Conservation (phyloP, 2,329 filamentous ascomycete genomes). For the Penicillium sp. region DNA sequence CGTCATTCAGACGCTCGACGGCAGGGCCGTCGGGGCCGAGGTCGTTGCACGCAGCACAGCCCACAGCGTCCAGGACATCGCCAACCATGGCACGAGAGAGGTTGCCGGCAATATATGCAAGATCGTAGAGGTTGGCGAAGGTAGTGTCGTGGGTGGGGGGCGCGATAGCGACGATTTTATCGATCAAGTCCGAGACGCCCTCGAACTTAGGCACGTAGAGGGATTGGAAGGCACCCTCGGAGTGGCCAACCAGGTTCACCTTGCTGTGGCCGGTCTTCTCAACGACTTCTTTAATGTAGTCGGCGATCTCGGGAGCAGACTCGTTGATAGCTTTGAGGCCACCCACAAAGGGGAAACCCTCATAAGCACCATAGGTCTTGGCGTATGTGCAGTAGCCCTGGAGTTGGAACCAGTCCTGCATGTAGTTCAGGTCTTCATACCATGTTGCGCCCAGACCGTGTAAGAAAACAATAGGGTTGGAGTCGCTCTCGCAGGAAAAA, state of each 20-base stretch:
- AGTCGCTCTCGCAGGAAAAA: constrained; percentile 32
- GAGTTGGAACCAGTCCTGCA: constrained; percentile 37
- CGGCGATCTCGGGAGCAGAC: constrained; percentile 42
- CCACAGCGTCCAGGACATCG: constrained; percentile 27
- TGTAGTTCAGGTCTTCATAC: constrained; percentile 39
- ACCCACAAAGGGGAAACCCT: constrained; percentile 38
- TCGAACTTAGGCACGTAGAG: constrained; percentile 44
- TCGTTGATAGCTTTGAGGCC: constrained; percentile 39
- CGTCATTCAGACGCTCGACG: constrained; percentile 33
- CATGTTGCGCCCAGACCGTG: constrained; percentile 40
- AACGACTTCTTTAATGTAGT: constrained; percentile 39
- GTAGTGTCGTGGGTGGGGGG: constrained; percentile 37
- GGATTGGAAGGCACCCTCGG: constrained; percentile 45
- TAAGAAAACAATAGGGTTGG: constrained; percentile 37
- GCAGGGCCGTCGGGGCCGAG: constrained; percentile 31
- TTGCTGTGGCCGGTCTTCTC: constrained; percentile 38
- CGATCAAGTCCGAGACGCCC: constrained; percentile 28
- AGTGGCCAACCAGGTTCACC: constrained; percentile 46
- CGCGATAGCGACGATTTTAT: constrained; percentile 38
- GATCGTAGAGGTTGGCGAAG: constrained; percentile 31
- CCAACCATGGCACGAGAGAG: constrained; percentile 22
- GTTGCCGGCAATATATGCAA: constrained; percentile 31
- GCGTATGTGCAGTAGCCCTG: constrained; percentile 47
- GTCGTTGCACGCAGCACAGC: constrained; percentile 37
- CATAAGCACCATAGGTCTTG: constrained; percentile 43